Conservation (phyloP, 768 basidiomycete species). For the Wakefieldia striispora region DNA sequence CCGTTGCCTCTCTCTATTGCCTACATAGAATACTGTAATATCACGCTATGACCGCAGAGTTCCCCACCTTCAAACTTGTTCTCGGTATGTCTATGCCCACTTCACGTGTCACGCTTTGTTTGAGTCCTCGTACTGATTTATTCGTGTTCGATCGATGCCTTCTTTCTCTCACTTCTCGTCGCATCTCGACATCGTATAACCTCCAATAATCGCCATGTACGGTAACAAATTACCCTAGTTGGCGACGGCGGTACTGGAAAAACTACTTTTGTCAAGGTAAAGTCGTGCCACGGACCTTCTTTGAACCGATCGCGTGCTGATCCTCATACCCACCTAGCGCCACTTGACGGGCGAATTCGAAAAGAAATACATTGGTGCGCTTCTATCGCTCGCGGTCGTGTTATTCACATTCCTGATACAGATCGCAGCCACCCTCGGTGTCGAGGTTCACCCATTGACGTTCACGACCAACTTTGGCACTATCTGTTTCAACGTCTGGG, state of each 20-base stretch:
- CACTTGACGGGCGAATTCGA: slow-evolving; percentile 99
- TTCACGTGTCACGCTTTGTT: slow-evolving; percentile 6
- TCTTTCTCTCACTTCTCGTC: slow-evolving; percentile 9
- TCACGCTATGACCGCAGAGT: slow-evolving; percentile 41
- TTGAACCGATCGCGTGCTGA: slow-evolving; percentile 55
- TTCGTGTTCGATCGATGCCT: slow-evolving; percentile 54
- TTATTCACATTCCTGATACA: slow-evolving; percentile 13
- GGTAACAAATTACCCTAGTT: slow-evolving; percentile 45
- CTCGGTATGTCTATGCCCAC: slow-evolving; percentile 63
- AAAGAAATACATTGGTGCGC: slow-evolving; percentile 98
- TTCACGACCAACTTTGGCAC: slow-evolving; percentile 99
- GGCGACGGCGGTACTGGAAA: slow-evolving; percentile 98
- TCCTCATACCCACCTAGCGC: slow-evolving; percentile 56
- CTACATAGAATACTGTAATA: slow-evolving; percentile 23
- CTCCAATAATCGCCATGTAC: neutral
- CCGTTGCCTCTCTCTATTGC: slow-evolving; percentile 14
- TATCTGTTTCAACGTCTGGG: slow-evolving; percentile 99
- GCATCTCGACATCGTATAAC: slow-evolving; percentile 9
- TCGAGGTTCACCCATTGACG: slow-evolving; percentile 94
- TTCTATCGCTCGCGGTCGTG: slow-evolving; percentile 6
- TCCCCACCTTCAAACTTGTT: slow-evolving; percentile 98
- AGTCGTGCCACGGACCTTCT: slow-evolving; percentile 24
- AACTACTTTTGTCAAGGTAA: slow-evolving; percentile 97
- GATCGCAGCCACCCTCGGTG: slow-evolving; percentile 90
- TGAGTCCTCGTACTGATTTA: slow-evolving; percentile 21